Percentiles rank a stretch among this genome's conserved stretches.
These are phyloP conservation scores for Globisporangium mamillatum DNA, from an alignment of 352 stramenopile genomes.

Conservation along the genomic window DNA sequence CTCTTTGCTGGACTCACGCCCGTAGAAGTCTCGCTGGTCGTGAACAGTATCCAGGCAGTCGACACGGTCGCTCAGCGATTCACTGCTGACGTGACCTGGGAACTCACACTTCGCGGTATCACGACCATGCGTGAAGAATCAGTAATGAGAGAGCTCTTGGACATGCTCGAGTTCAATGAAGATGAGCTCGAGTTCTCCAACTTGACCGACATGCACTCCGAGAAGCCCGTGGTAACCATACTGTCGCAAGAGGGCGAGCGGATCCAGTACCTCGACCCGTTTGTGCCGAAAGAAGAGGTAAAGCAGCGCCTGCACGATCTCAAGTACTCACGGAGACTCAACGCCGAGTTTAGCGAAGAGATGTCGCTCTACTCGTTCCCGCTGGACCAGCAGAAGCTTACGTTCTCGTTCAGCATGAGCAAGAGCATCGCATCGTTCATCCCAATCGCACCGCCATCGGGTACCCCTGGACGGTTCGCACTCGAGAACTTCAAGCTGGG, in stretches of 20 bases:
- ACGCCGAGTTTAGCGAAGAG: slow-evolving; percentile 35
- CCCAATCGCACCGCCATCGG: slow-evolving; percentile 12
- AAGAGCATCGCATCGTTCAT: slow-evolving; percentile 19
- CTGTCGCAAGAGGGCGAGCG: slow-evolving; percentile 6
- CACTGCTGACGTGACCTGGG: slow-evolving; percentile 31
- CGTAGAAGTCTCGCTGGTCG: slow-evolving; percentile 19
- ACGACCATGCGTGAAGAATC: slow-evolving; percentile 32
- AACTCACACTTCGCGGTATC: slow-evolving; percentile 24
- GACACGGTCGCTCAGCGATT: slow-evolving; percentile 31
- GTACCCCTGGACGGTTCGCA: slow-evolving; percentile 21
- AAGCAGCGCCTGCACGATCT: slow-evolving; percentile 15
- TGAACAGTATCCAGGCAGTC: slow-evolving; percentile 26
- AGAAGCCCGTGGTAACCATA: slow-evolving; percentile 9
- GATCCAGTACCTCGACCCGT: slow-evolving; percentile 15
- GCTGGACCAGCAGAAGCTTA: slow-evolving; percentile 42
- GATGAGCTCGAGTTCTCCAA: slow-evolving; percentile 32
- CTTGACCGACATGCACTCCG: slow-evolving; percentile 18
- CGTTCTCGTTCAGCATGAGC: slow-evolving; percentile 27
- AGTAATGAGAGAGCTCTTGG: slow-evolving; percentile 27
- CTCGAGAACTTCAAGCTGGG: slow-evolving; percentile 32
- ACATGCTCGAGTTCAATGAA: slow-evolving; percentile 30
- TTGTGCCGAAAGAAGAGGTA: slow-evolving; percentile 5
- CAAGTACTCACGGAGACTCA: slow-evolving; percentile 24
- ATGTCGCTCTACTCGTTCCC: slow-evolving; percentile 38
- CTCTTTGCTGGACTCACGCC: slow-evolving; percentile 26